Evolutionary conservation across 305 asterid species (phyloP).

Genomic region (Rubia occidens): DNA sequence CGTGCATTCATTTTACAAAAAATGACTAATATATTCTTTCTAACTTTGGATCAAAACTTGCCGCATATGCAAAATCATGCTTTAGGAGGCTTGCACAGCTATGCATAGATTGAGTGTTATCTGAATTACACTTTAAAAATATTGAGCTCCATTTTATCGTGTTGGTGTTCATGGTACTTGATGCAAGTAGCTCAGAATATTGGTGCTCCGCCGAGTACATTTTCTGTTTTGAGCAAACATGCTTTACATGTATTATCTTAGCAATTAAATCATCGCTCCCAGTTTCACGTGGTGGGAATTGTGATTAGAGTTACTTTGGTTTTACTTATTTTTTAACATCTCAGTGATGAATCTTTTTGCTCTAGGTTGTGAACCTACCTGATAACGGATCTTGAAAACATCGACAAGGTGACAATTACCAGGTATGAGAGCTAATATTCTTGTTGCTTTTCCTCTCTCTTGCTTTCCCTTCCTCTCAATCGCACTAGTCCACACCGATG

Average conservation of each 20-base stretch:
- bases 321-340: background rate
- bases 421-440: constrained; percentile 35
- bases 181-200: background rate
- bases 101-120: background rate
- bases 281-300: background rate
- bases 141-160: background rate
- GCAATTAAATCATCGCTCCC: background rate
- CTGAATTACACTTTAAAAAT: background rate
- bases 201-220: background rate
- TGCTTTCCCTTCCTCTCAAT: too few relatives aligned
- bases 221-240: background rate
- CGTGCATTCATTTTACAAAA: background rate
- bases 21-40: background rate
- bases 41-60: background rate
- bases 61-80: background rate
- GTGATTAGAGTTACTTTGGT: background rate
- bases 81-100: background rate
- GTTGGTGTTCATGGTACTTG: background rate
- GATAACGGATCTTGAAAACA: constrained; percentile 55
- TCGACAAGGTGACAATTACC: constrained; percentile 49
- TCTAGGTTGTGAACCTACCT: constrained; percentile 64
- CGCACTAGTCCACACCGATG: too few relatives aligned
- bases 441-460: background rate
- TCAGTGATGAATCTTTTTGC: constrained; percentile 15
- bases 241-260: background rate